A percentile compares a stretch with the other conserved stretches of the same genome.
phyloP scores from a whole-genome alignment of 2,329 filamentous ascomycete species.

The Parastagonospora avenae region DNA sequence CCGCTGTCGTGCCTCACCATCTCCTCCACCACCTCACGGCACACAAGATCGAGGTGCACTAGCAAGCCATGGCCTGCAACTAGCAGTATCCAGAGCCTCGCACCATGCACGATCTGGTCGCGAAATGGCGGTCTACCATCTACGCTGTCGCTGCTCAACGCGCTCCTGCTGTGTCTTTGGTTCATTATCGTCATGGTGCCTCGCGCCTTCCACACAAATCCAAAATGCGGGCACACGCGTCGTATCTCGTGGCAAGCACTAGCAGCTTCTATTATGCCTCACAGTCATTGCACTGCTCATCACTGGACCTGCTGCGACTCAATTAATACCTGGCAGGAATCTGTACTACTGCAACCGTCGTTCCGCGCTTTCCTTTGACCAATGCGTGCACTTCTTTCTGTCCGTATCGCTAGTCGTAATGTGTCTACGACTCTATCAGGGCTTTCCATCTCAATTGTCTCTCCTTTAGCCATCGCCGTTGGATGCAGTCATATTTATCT shows the following conservation, averaged over 20 bases:
- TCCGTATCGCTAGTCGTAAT: conserved; percentile 15
- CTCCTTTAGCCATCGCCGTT: conserved; percentile 36
- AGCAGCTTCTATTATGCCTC: not conserved
- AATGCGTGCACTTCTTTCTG: conserved; percentile 16
- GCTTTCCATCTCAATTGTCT: conserved; percentile 23
- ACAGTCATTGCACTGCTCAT: not conserved
- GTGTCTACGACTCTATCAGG: conserved; percentile 11
- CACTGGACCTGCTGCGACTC: not conserved
- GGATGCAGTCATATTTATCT: conserved; percentile 46
- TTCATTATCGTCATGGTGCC: conserved; percentile 10
- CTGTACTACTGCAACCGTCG: conserved; percentile 10
- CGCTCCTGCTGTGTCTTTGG: conserved; percentile 5
- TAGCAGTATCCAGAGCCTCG: too few relatives aligned
- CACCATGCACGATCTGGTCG: too few relatives aligned
- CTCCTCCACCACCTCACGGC: too few relatives aligned
- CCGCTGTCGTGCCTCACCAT: too few relatives aligned
- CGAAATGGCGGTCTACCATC: not conserved
- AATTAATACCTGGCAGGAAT: not conserved
- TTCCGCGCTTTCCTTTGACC: conserved; percentile 27
- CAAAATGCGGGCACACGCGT: not conserved
- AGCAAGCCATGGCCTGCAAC: too few relatives aligned
- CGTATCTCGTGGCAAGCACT: not conserved
- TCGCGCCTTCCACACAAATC: conserved; percentile 11
- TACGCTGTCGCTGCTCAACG: not conserved
- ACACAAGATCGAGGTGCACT: too few relatives aligned